Conservation (phyloP, 805 yeast species). For the Nakazawaea pomicola region DNA sequence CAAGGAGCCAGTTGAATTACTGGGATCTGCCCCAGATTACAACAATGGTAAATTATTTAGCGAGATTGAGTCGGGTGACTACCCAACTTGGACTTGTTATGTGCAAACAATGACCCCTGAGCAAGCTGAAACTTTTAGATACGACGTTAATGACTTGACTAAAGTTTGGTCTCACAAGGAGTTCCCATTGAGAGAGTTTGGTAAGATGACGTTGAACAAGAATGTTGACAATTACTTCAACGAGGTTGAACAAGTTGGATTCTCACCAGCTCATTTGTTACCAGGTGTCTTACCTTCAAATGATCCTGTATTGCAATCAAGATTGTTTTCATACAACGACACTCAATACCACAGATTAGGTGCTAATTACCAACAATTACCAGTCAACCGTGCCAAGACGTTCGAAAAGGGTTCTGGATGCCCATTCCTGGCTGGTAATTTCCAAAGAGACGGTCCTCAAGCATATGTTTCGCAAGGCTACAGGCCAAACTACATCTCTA, state of each 20-base stretch:
- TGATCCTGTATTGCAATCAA: conserved; percentile 73
- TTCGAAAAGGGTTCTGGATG: conserved; percentile 30
- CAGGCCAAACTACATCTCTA: conserved; percentile 49
- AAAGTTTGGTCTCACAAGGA: conserved; percentile 55
- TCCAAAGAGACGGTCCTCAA: conserved; percentile 62
- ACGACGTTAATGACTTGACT: conserved; percentile 48
- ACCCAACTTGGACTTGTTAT: conserved; percentile 47
- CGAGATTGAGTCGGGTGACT: conserved; percentile 42
- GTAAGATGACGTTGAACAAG: conserved; percentile 47
- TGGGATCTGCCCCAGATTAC: conserved; percentile 48
- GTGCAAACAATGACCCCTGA: conserved; percentile 57
- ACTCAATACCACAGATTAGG: conserved; percentile 78
- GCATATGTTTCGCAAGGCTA: conserved; percentile 41
- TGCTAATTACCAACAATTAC: conserved; percentile 59
- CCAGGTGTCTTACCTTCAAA: conserved; percentile 75
- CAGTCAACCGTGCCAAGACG: conserved; percentile 47
- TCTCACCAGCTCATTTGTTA: conserved; percentile 67
- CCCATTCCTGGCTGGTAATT: conserved; percentile 43
- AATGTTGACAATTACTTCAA: conserved; percentile 51
- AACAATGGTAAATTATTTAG: conserved; percentile 35
- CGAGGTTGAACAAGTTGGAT: conserved; percentile 53
- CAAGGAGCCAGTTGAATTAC: conserved; percentile 37
- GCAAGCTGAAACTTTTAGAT: conserved; percentile 46
- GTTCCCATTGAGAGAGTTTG: conserved; percentile 51
- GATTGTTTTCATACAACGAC: conserved; percentile 72